Base-by-base conservation (phyloP, 2,329 filamentous ascomycete genomes). In the Cercospora sp. region DNA sequence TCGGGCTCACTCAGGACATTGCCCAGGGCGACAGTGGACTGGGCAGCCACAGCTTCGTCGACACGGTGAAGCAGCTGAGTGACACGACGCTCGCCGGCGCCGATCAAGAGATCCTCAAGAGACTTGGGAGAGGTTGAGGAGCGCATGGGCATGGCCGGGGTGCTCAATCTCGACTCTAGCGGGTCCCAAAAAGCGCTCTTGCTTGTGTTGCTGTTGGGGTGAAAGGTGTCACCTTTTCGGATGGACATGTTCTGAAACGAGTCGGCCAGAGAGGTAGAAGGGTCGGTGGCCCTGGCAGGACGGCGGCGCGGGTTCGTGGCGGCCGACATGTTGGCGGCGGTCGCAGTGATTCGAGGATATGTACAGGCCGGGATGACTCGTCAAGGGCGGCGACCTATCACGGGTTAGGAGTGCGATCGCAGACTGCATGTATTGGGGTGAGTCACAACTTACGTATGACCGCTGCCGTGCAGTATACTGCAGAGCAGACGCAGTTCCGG, bases 211-310 rank as follows among this genome's bases (percentile, higher is more conserved):
- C 79, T 79, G 59, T 80, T 80, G 62, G 81, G 81, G 69, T 82
- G 81, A 75, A 84, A 84, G 70, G 83, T 85, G 65, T 80, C 79
- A 67, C 80, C 79, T 77, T 84, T 84, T 74, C 81, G 81, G 70
- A 85, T 78, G 63, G 77, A 78, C 79, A 83, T 81, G 75, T 77
- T 78, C 69, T 77, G 76, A 70, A 79, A 78, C 36, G 74, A 77
- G 63, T 78, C 76, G 71, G 77, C 71, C 28, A 78, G 76, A 72
- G 75, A 75, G 72, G 77, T 71, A 75, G 69, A 76, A 73, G 73
- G 76, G 74, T 69, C 70, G 59, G 74, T 73, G 66, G 73, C 75
- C 76, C 78, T 76, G 69, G 80, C 75, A 58, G 81, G 78, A 60
- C 81, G 80, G 73, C 82, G 82, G 73, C 82, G 82, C 73, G 82